Conservation (phyloP, 139 green algal species). For the Picochlorum sp. region DNA sequence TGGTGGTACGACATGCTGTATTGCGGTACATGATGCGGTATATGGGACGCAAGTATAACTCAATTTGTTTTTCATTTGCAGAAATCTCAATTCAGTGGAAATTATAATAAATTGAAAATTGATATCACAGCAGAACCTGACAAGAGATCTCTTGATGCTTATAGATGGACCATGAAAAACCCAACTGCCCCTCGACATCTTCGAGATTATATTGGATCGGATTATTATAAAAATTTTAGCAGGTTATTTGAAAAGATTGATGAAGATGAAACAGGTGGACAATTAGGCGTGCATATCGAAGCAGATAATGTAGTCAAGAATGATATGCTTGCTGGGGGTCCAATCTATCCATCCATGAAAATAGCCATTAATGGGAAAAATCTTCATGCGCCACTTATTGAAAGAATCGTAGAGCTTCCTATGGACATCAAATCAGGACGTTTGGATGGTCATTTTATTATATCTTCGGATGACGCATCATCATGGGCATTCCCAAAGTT, state of each 20-base stretch:
- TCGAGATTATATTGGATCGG: constrained; percentile 43
- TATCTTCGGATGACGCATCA: constrained; percentile 38
- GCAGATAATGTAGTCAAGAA: constrained; percentile 25
- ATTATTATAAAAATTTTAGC: background rate
- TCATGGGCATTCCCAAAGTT: constrained; percentile 77
- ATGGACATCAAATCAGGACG: constrained; percentile 75
- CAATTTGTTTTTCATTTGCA: constrained; percentile 10
- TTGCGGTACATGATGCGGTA: background rate
- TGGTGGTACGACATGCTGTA: constrained; percentile 7
- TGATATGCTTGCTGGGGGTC: background rate
- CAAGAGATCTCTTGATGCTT: constrained; percentile 34
- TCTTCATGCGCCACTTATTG: constrained; percentile 71
- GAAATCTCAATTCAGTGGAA: constrained; percentile 28
- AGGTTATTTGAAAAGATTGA: background rate
- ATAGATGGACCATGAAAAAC: constrained; percentile 61
- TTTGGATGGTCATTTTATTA: constrained; percentile 55
- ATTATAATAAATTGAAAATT: constrained; percentile 53
- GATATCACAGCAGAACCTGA: constrained; percentile 41
- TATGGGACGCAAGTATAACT: background rate
- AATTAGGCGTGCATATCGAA: constrained; percentile 42
- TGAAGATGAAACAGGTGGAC: constrained; percentile 1
- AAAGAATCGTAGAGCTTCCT: constrained; percentile 81
- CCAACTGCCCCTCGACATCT: constrained; percentile 55
- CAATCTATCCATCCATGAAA: constrained; percentile 14
- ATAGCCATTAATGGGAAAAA: constrained; percentile 38